phyloP scores from a whole-genome alignment of 768 basidiomycete species.

The Plicaturopsis crispa region DNA sequence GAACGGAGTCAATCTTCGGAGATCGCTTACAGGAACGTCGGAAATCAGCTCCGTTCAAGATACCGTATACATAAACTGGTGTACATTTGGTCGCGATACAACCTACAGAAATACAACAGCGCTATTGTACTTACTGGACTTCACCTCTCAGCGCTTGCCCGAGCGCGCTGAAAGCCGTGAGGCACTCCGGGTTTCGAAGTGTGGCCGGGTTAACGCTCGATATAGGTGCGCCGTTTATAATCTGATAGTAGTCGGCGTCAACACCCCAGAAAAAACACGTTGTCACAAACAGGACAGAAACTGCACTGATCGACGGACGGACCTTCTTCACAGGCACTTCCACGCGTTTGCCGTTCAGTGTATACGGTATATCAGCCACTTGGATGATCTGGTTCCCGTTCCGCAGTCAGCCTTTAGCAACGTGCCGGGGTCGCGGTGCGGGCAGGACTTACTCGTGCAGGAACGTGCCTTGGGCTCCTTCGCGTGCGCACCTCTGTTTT shows the following conservation, averaged over 20 bases:
- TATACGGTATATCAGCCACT: constrained; percentile 67
- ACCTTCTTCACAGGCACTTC: constrained; percentile 77
- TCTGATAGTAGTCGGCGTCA: constrained; percentile 29
- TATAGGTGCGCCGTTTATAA: constrained; percentile 72
- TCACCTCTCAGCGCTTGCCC: constrained; percentile 44
- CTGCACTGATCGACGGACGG: too few species aligned
- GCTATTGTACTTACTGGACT: constrained; percentile 19
- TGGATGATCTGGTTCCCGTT: constrained; percentile 52
- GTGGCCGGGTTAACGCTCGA: constrained; percentile 66
- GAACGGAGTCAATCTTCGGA: too few species aligned
- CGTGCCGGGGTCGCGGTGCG: constrained; percentile 12
- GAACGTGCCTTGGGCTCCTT: constrained; percentile 71
- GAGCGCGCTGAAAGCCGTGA: constrained; percentile 50
- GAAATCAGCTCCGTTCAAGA: too few species aligned
- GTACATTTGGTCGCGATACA: too few species aligned
- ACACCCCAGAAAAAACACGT: constrained; percentile 11
- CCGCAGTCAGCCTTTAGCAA: constrained; percentile 12
- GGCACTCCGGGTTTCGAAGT: constrained; percentile 65
- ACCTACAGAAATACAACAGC: too few species aligned
- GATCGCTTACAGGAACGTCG: too few species aligned
- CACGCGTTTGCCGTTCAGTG: constrained; percentile 74
- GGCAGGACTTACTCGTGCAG: constrained; percentile 46
- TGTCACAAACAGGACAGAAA: constrained; percentile 7
- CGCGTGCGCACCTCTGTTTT: constrained; percentile 52
- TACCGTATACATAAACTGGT: too few species aligned